Evolutionary conservation across 2,329 filamentous ascomycete species (phyloP), one percentile per base, ranked within the genome.

Genomic region (Colletotrichum abscissum): DNA sequence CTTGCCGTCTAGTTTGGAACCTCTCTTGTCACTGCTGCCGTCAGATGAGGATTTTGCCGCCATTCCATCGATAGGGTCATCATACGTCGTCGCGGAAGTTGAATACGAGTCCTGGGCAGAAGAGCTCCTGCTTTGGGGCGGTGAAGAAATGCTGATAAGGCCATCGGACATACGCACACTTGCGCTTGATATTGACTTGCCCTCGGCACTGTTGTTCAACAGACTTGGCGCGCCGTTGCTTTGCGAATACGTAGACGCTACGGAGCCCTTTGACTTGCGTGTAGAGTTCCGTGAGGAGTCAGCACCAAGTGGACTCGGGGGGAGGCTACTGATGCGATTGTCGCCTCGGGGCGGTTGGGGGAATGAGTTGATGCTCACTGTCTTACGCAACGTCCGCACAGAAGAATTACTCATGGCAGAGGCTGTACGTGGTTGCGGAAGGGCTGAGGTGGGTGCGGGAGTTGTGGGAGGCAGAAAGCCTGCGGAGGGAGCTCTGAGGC

Each of bases 31-130:
- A 54, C 75, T 78, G 5, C 79, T 75, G 55, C 58, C 28, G 30
- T 79, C 75, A 38, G 76, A 76, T 63, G 79, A 78, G 28, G 80
- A 76, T 63, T 79, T 82, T 16, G 80, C 75, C 33, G 82, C 81
- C 2, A 82, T 78, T 24, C 83, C 84, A 35, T 96, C 94, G 28
- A 89, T 90, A 30, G 88, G 86, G 74, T 97, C 95, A 78, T 98
- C 95, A 78, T 95, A 95, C 1, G 94, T 96, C 0, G 95, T 98
- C 22, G 93, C 94, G 66, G 93, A 97, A 3, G 95, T 97, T 12
- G 94, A 95, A 80, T 97, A 97, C 1, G 95, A 98, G 73, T 94
- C 95, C 81, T 98, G 94, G 0, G 95, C 94, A 30, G 96, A 98
- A 30, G 96, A 98, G 80, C 93, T 97, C 76, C 95, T 90, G 81